Conservation (phyloP, 179 eudicot genomes). For the Beta corolliflora region DNA sequence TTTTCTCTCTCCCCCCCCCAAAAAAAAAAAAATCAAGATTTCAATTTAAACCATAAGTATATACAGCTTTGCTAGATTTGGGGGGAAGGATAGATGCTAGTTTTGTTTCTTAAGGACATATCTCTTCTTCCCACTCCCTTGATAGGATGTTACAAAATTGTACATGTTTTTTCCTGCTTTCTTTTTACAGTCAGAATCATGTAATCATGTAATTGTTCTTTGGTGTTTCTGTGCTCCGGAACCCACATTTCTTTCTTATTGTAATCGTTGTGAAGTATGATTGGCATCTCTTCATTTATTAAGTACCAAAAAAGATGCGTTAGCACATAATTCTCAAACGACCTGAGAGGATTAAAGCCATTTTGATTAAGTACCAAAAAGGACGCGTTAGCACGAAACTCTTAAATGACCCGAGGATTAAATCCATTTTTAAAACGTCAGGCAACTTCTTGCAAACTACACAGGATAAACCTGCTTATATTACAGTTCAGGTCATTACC, state of each 20-base stretch:
- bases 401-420: no score
- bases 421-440: no score
- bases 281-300: neutral
- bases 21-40: neutral
- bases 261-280: neutral
- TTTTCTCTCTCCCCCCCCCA: neutral
- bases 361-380: no score
- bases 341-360: no score
- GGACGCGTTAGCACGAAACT: no score
- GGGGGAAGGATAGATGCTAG: neutral
- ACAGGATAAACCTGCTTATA: no score
- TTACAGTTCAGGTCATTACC: no score
- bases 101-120: slow-evolving; percentile 1
- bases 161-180: neutral
- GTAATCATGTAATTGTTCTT: neutral
- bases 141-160: slow-evolving; percentile 8
- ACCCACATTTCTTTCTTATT: neutral
- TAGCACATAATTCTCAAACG: no score
- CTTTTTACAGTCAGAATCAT: neutral
- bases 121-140: neutral
- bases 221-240: neutral
- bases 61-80: slow-evolving; percentile 5
- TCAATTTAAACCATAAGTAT: neutral
- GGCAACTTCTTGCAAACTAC: no score
- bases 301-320: no score